Evolutionary conservation across 2,329 filamentous ascomycete species (phyloP).

Genomic region (Nemania diffusa): DNA sequence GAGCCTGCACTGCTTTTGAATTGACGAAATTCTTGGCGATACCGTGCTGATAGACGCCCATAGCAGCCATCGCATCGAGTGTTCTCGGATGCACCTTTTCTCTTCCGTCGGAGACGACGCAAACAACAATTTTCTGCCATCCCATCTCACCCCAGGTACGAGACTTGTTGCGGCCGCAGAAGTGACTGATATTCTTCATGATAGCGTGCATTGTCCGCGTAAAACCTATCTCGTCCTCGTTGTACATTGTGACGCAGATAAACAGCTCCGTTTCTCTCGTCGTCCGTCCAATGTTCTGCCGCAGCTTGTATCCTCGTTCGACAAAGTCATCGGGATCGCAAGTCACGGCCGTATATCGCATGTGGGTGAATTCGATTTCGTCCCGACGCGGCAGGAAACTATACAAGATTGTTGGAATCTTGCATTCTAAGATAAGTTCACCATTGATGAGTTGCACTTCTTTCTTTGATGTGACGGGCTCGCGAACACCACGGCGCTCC

Average conservation of each 20-base stretch:
- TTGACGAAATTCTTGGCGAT: conserved; percentile 99
- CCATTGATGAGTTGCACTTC: conserved; percentile 97
- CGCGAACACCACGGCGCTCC: conserved; percentile 84
- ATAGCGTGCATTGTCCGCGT: conserved; percentile 96
- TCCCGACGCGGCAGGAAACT: conserved; percentile 94
- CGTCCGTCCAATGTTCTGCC: conserved; percentile 92
- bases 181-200: conserved; percentile 98
- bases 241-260: conserved; percentile 98
- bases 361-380: conserved; percentile 96
- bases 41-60: conserved; percentile 97
- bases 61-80: conserved; percentile 91
- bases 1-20: conserved; percentile 91
- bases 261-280: conserved; percentile 93
- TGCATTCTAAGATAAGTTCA: conserved; percentile 96
- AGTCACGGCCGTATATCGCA: conserved; percentile 94
- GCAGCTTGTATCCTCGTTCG: conserved; percentile 87
- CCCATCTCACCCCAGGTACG: conserved; percentile 99
- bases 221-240: conserved; percentile 96
- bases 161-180: conserved; percentile 92
- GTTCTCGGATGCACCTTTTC: conserved; percentile 89
- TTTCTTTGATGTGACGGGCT: conserved; percentile 89
- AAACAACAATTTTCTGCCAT: conserved; percentile 99
- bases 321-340: conserved; percentile 92
- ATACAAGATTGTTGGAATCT: conserved; percentile 98
- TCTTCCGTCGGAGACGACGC: conserved; percentile 94